Base-by-base conservation (phyloP, 1,139 yeast genomes). In the Pneumocystis murina region DNA sequence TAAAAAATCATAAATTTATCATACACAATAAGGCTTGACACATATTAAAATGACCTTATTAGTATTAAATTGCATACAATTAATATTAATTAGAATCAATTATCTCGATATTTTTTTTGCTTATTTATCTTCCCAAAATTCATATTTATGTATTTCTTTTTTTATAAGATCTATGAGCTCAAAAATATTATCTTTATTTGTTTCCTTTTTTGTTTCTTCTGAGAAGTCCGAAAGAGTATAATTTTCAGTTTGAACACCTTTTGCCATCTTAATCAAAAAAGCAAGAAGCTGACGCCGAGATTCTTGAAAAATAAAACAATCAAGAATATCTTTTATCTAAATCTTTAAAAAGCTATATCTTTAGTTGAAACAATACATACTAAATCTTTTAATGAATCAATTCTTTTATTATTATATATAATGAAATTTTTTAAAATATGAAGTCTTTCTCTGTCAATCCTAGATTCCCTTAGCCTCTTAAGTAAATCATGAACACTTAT, bases 391-490 rank as follows among this genome's bases (percentile, higher is more conserved):
- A 48, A 20, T 48, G 17, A 48, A 48, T 24, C 14, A 48, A 48
- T 48, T 20, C 28, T 48, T 24, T 24, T 14, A 20, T 48, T 48
- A 48, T 24, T 24, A 24, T 28, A 48, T 24, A 48, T 24, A 48
- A 65, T 65, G 62, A 66, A 68, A n/a, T 54, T 41, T 40, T 67
- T 68, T 28, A 68, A 63, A n/a, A 66, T 65, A 28, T 65, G 64
- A 35, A 69, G 66, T 35, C 69, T 67, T 61, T 69, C 68, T 12
- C 70, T 64, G 61, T 69, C 70, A n/a, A 69, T 59, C 6, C 69
- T 62, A 16, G 68, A 64, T 12, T 59, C 59, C 12, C 64, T 63
- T 54, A 69, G 55, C 28, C 61, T 59, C 6, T 48, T 48, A 48
- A 48, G 33, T 30, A 54, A 59, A 28, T 59, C 17, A 12, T 41